Base-by-base conservation (phyloP, 257 asterid genomes). In the Rauvolfia tetraphylla region DNA sequence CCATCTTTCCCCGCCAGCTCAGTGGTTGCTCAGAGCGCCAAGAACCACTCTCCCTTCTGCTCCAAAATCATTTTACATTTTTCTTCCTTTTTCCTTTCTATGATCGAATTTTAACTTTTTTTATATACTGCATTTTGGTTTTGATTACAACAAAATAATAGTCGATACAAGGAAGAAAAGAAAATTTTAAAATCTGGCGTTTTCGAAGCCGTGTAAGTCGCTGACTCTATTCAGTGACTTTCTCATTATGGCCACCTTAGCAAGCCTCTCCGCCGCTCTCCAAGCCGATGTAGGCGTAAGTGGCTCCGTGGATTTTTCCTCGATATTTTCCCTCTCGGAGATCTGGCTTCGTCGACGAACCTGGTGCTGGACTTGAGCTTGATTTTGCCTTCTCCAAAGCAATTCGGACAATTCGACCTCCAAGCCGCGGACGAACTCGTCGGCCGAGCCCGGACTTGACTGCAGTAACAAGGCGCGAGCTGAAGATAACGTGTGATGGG, bases 281-380 rank as follows among this genome's bases (percentile, higher is more conserved):
- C 99, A 96, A 75, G 99, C 99, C 83, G 99, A 96, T 7, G 97
- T 93, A 58, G 99, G 99, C 79, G 99, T 93, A 1, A 91, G 88
- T 77, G 93, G 96, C 90, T 95, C 99, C 33, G 56, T 42, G 1
- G 87, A 81, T 72, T 90, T 89, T 9, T 83, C 93, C 0, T 86
- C 93, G 5, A 62, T 44, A 8, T 78, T 66, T 7, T 46, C 80
- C 34, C 83, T 81, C 38, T 82, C 80, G 53, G 48, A 38, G 63
- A 71, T 76, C 76, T 80, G 83, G 67, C 90, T 57, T 51, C 84
- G 82, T 46, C 82, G 72, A 0, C 62, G 86, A 34, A 68, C 25
- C 76, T 70, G 84, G 39, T 58, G 76, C 46, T 44, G 77, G 71
- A 3, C 5, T 46, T 61, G 80, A 54, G 36, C 11, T 66, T 71